Base-by-base conservation (phyloP, 345 rosid species). In the Orychophragmus violaceus region DNA sequence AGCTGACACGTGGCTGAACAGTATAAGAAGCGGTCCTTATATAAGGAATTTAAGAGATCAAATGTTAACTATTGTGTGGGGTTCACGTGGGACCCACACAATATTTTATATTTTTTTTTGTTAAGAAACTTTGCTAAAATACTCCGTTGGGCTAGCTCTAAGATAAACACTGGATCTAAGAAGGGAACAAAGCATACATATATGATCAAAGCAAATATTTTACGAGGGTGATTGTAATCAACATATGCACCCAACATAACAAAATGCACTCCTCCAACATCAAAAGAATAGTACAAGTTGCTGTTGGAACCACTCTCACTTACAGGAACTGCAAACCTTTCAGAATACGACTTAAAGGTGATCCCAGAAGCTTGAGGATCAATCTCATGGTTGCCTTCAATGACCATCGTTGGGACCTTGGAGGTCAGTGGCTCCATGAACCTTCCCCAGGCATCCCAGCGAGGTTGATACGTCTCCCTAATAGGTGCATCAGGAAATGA, bases 371-470 rank as follows among this genome's bases (percentile, higher is more conserved):
- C 88, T 73, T 92, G 96, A 62, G 85, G 85, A 64, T 92, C 98
- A 49, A 92, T 89, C 72, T 89, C 93, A 59, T 92, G 93, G 82
- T 89, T 92, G 18, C 98, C 98, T 72, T 82, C 89, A 12, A 84
- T 75, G 64, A 89, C 92, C 96, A 92, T 92, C 78, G 84, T 87
- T 17, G 98, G 96, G 62, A 84, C 82, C 79, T 79, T 84, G 11
- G 96, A 89, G 41, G 75, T 85, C 69, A 92, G 48, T 27, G 86
- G 90, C 85, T 89, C 80, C 96, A 92, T 89, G 74, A 85, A 92
- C 84, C 96, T 85, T 81, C 96, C 95, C 96, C 96, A 83, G 3
- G 85, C 92, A 70, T 91, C 98, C 96, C 98, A 91, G 6, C 95
- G 95, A 41, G 95, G 96, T 69, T 92, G 98, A 83, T 82, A 87